Evolutionary conservation across 257 asterid species (phyloP), one percentile per base, ranked within the genome.

Genomic region (Capsicum rhomboideum): DNA sequence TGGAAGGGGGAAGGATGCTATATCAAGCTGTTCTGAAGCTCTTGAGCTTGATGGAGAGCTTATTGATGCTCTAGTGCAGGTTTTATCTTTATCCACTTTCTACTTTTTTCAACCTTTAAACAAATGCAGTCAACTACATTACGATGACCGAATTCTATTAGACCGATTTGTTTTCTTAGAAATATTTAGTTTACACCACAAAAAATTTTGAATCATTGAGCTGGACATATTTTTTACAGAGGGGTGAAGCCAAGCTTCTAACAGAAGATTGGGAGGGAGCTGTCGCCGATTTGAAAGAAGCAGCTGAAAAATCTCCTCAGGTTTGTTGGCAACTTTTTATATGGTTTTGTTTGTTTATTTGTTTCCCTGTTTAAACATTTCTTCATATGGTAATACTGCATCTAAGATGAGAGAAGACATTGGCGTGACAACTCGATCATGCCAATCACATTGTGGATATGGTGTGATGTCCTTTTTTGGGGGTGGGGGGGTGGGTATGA

Each of bases 261-360:
- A 82, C 88, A 72, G 99, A 96, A 90, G 97, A 96, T 82, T 94
- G 98, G 98, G 99, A 96, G 83, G 97, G 97, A 87, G 98, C 99
- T 85, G 96, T 91, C 50, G 97, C 96, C 49, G 99, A 96, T 85
- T 63, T 96, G 83, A 96, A 93, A 91, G 87, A 91, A 77, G 97
- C 98, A 23, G 95, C 97, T 44, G 99, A 96, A 86, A 96, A 91
- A 90, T 92, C 95, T 72, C 97, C 99, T 44, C 98, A 96, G 98
- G 98, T 94, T 83, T 85, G 90, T 67, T 49, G 80, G 81, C 61
- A 75, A 23, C 26, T 49, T 23, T 75, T 26, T 29, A 21, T 13
- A 10, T 71, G 20, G 79, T 11, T 40, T 6, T n/a, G 31, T 37
- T 69, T 69, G 78, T 69, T 69, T 20, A 37, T 69, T n/a, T n/a